Conservation (phyloP, 306 rosid species). For the Geum urbanum region DNA sequence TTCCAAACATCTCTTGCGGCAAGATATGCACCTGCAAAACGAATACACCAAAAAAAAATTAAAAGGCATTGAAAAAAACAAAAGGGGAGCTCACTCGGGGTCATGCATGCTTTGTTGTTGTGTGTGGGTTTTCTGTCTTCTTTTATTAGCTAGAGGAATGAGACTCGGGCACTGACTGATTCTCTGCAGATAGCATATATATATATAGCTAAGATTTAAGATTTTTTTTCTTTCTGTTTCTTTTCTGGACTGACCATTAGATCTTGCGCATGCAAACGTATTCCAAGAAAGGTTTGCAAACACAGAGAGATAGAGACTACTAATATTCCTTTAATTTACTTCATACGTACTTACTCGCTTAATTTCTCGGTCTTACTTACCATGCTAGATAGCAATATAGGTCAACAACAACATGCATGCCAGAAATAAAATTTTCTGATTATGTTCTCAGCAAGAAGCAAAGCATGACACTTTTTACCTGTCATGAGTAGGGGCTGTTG, state of each 20-base stretch:
- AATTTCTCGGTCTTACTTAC: neutral
- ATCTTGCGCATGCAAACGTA: slow-evolving; percentile 65
- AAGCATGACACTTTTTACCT: neutral
- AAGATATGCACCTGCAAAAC: slow-evolving; percentile 74
- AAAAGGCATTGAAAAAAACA: neutral
- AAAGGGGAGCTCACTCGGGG: slow-evolving; percentile 2
- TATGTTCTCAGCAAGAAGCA: neutral
- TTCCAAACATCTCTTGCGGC: slow-evolving; percentile 90
- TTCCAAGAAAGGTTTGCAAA: slow-evolving; percentile 45
- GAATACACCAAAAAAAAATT: neutral
- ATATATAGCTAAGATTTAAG: slow-evolving; percentile 20
- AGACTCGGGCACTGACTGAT: neutral
- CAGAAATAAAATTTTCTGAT: neutral
- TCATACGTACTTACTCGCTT: neutral
- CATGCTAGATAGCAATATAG: neutral
- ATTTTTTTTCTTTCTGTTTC: slow-evolving; percentile 36
- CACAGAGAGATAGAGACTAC: slow-evolving; percentile 8
- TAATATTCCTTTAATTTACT: no score
- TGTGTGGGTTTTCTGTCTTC: slow-evolving; percentile 1
- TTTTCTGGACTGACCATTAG: slow-evolving; percentile 23
- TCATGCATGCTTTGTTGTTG: slow-evolving; percentile 1
- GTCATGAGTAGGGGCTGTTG: neutral
- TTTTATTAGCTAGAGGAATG: neutral
- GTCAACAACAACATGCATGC: slow-evolving; percentile 9
- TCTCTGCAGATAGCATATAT: slow-evolving; percentile 8